These are phyloP conservation scores for Daldinia caldariorum DNA, from an alignment of 495 filamentous ascomycete species.

Conservation along the genomic window DNA sequence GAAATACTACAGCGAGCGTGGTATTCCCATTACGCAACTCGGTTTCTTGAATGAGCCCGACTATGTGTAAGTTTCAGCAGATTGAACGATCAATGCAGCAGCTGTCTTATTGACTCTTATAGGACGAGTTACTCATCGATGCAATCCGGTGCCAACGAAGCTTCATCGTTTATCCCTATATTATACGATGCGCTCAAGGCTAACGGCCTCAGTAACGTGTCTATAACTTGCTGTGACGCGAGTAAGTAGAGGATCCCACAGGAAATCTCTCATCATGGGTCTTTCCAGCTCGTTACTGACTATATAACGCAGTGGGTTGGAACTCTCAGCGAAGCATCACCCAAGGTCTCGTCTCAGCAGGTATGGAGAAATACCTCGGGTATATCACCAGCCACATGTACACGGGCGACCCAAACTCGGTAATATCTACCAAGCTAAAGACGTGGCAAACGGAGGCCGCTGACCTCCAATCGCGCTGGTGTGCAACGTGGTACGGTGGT, in stretches of 20 bases:
- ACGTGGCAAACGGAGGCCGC: slow-evolving; percentile 64
- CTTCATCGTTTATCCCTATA: slow-evolving; percentile 60
- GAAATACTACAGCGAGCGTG: slow-evolving; percentile 56
- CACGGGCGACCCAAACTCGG: slow-evolving; percentile 49
- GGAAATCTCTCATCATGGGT: background rate
- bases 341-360: slow-evolving; percentile 52
- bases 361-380: slow-evolving; percentile 52
- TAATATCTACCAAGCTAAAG: slow-evolving; percentile 53
- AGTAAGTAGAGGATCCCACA: slow-evolving; percentile 23
- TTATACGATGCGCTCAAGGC: slow-evolving; percentile 54
- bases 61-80: slow-evolving; percentile 43
- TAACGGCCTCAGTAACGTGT: slow-evolving; percentile 49
- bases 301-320: slow-evolving; percentile 54
- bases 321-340: slow-evolving; percentile 52
- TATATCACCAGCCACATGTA: slow-evolving; percentile 63
- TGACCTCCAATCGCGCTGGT: slow-evolving; percentile 50
- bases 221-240: slow-evolving; percentile 63
- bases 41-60: slow-evolving; percentile 69
- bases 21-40: slow-evolving; percentile 60
- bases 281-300: background rate
- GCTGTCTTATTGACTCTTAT: background rate
- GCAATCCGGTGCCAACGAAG: slow-evolving; percentile 56
- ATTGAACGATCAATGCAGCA: too few relatives aligned
- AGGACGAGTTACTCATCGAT: slow-evolving; percentile 58
- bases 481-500: slow-evolving; percentile 58